A percentile compares a stretch with the other conserved stretches of the same genome.
These are phyloP conservation scores for Astrocystis sublimbata DNA, from an alignment of 495 filamentous ascomycete species.

Conservation along the genomic window DNA sequence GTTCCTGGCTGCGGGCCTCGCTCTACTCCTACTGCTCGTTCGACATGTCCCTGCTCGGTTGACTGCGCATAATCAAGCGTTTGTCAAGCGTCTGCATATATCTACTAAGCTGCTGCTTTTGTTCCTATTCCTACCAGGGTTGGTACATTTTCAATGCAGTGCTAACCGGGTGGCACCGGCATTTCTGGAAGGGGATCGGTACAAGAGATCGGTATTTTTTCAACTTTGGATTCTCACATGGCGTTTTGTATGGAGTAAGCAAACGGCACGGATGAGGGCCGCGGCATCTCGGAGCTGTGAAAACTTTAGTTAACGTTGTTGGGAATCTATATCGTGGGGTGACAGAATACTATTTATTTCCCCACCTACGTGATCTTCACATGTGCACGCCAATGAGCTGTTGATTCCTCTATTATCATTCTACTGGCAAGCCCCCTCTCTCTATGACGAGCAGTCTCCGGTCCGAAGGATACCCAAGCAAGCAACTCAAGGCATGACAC, in stretches of 20 bases:
- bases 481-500: not conserved
- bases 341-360: conserved; percentile 1
- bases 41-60: conserved; percentile 1
- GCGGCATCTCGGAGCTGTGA: conserved; percentile 16
- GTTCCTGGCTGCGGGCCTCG: conserved; percentile 9
- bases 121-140: not conserved
- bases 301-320: not conserved
- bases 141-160: not conserved
- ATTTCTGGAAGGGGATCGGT: conserved; percentile 12
- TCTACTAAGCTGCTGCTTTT: not conserved
- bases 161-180: not conserved
- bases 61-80: conserved; percentile 13
- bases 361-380: not conserved
- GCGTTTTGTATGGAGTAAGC: conserved; percentile 9
- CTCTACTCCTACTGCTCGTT: not conserved
- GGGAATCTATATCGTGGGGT: conserved; percentile 13
- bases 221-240: not conserved
- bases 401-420: not conserved
- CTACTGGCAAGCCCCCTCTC: conserved; percentile 2
- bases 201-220: conserved; percentile 14
- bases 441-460: conserved; percentile 8
- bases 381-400: not conserved
- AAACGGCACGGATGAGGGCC: not conserved
- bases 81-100: conserved; percentile 16
- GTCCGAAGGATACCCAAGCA: conserved; percentile 5